Evolutionary conservation across 75 land plant species (phyloP), one percentile per base, ranked within the genome.

Genomic region (Picea glauca): DNA sequence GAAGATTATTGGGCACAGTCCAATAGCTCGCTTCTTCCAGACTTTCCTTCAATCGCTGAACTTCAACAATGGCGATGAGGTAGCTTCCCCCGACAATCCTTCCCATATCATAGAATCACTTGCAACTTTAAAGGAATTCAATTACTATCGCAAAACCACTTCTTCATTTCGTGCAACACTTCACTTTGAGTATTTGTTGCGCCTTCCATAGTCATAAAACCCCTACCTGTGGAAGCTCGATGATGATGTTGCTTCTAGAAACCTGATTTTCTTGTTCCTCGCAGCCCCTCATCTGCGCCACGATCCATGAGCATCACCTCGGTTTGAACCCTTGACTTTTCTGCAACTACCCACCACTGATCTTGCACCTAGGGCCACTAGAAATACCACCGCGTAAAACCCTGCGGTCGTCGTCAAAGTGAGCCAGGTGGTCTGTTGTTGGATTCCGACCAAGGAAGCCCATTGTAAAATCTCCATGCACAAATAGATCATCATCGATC

Each of bases 1-100:
- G 32, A 75, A 61, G 66, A 78, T 77, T 78, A 26, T 77, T 86
- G 88, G 1, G 88, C 88, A 6, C 83, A 75, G 9, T 77, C 88
- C 18, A 84, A 64, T 13, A 75, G 23, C 20, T 54, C 59, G 26
- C 30, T 31, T 13, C 33, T 4, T 38, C 81, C 60, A 66, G 59
- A 30, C 59, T 54, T 58, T 75, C 76, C 26, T 8, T 64, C 32
- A 78, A 18, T n/a, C 26, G 60, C 9, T 81, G 81, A 13, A 81
- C n/a, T 59, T 81, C 83, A 33, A 77, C 83, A 0, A 81, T 80
- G 23, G 83, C 83, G 14, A 80, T 1, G 79, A 33, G 50, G 59
- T 59, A 17, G 62, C 80, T 5, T 77, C 81, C 2, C 77, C 76
- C 2, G 63, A 57, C 1, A 38, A 54, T 9, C 61, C 61, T 15